Percentiles rank a stretch among this genome's conserved stretches.
Evolutionary conservation across 495 filamentous ascomycete species (phyloP).

Genomic region (Clavariopsis aquatica): DNA sequence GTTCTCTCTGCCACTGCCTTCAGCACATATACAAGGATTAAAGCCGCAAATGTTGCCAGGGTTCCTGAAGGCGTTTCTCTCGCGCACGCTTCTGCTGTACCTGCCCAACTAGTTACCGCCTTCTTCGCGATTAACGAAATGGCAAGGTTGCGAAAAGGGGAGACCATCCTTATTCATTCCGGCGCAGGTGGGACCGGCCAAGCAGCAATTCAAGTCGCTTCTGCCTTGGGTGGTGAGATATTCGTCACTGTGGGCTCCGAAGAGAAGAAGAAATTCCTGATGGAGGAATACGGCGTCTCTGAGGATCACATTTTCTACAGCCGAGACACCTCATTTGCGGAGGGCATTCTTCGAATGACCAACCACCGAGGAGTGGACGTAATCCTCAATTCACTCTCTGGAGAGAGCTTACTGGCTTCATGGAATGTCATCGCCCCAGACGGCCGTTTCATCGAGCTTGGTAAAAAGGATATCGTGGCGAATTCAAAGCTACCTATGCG

Average conservation of each 20-base stretch:
- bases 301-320: constrained; percentile 18
- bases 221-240: constrained; percentile 19
- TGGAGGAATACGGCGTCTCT: constrained; percentile 1
- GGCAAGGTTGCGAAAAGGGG: constrained; percentile 36
- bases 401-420: constrained; percentile 3
- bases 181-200: constrained; percentile 28
- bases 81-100: not conserved
- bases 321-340: constrained; percentile 12
- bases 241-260: constrained; percentile 16
- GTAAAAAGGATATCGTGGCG: constrained; percentile 18
- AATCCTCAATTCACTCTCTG: constrained; percentile 16
- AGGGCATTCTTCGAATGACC: not conserved
- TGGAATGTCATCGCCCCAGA: constrained; percentile 8
- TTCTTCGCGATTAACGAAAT: not conserved
- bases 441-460: constrained; percentile 29
- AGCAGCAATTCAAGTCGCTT: constrained; percentile 17
- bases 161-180: constrained; percentile 38
- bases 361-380: constrained; percentile 18
- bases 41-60: not conserved
- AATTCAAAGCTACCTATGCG: not conserved
- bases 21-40: not conserved
- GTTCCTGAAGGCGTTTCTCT: not conserved
- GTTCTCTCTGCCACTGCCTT: not conserved
- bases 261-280: constrained; percentile 19
- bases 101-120: not conserved